These are phyloP conservation scores for Sporothrix variecibatus DNA, from an alignment of 2,329 filamentous ascomycete species.

Conservation along the genomic window DNA sequence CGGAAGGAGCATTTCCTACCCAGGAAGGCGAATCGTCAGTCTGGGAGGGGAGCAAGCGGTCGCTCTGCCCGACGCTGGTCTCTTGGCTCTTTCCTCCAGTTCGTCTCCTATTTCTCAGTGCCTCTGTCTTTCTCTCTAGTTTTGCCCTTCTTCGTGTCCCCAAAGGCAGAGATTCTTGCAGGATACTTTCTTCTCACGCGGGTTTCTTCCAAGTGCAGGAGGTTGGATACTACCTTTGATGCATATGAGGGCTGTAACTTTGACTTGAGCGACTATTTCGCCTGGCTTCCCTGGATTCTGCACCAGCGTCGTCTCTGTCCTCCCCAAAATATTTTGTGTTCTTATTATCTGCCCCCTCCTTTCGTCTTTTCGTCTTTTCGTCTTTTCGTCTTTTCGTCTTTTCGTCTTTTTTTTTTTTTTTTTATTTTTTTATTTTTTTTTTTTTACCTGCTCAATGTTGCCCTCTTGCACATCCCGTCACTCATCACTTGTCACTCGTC, in stretches of 20 bases:
- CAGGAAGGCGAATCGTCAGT: background rate
- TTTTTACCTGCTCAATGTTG: background rate
- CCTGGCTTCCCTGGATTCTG: background rate
- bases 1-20: background rate
- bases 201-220: background rate
- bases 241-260: background rate
- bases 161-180: too few relatives aligned
- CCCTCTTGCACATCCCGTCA: background rate
- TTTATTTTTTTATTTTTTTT: background rate
- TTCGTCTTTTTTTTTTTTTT: too few relatives aligned
- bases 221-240: constrained; percentile 12
- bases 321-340: background rate
- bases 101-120: background rate
- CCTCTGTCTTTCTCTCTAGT: background rate
- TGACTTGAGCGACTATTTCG: constrained; percentile 19
- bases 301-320: background rate
- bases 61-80: background rate
- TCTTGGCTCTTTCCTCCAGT: background rate
- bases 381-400: too few relatives aligned
- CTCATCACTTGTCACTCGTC: background rate
- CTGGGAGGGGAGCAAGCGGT: background rate
- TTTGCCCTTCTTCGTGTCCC: background rate
- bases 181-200: background rate
- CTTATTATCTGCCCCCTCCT: background rate
- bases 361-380: too few relatives aligned